Base-by-base conservation (phyloP, 768 basidiomycete genomes). In the Amylocystis lapponica region DNA sequence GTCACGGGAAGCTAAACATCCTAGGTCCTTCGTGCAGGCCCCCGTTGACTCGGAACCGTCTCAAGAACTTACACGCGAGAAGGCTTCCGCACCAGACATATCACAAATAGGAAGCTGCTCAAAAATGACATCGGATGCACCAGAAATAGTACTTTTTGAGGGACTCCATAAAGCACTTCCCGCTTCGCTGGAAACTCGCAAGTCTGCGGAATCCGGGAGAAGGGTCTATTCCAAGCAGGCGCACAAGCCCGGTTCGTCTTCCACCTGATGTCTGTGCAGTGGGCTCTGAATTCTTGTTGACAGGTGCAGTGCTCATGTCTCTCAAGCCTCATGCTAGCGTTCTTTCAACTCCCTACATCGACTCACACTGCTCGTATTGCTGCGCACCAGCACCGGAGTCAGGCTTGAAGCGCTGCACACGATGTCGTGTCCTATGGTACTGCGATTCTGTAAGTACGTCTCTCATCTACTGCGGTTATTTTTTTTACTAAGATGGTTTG, bases 331-430 rank as follows among this genome's bases (percentile, higher is more conserved):
- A 79, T 42, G 68, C 81, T 19, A 68, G 76, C 13, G 79, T 76
- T 0, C 71, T 94, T 12, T 87, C 88, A 0, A 81, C 72, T 27
- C 60, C 66, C 16, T 69, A 78, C 50, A 66, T 96, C 9, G 64
- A 71, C 11, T 63, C 65, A 1, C 70, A 82, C 57, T 96, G 92
- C 53, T 85, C 87, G 1, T 70, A 69, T 5, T 96, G 92, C 53
- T 70, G 73, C 31, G 66, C 64, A 0, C 54, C 68, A 1, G 60
- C 71, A 11, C 50, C 62, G 1, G 22, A 62, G 9, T 19, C n/a
- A 0, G 45, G 66, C 1, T 57, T 92, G 45, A 82, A 78, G 56
- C 69, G 86, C 37, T 97, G 95, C 60, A 77, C 83, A 0, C 70
- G 67, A 5, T 98, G 95, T 59, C 75, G 74, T 37, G 63, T 66